These are phyloP conservation scores for Mycena sp. DNA, from an alignment of 1,284 basidiomycete species.

Conservation along the genomic window DNA sequence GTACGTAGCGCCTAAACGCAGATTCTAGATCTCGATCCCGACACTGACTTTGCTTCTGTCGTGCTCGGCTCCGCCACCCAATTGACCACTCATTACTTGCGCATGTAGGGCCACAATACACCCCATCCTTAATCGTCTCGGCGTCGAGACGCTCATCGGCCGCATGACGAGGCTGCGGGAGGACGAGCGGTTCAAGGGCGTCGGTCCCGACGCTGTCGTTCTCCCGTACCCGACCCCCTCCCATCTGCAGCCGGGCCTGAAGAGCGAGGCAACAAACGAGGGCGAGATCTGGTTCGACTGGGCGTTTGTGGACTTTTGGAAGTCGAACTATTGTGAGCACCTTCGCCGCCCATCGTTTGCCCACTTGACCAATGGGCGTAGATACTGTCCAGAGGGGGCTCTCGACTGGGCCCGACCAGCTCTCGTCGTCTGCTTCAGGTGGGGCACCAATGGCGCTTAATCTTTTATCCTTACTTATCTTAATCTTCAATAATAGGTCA, in stretches of 20 bases:
- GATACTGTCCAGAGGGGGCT: conserved; percentile 78
- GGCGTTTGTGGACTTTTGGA: conserved; percentile 99
- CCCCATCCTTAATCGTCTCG: conserved; percentile 87
- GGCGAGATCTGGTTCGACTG: conserved; percentile 98
- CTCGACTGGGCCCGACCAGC: conserved; percentile 68
- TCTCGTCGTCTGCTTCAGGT: conserved; percentile 65
- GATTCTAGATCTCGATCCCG: background rate
- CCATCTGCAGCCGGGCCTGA: conserved; percentile 45
- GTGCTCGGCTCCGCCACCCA: conserved; percentile 11
- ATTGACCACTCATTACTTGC: conserved; percentile 9
- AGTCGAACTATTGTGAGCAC: conserved; percentile 90
- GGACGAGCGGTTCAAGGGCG: conserved; percentile 90
- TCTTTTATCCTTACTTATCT: conserved; percentile 10
- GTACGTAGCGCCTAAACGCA: conserved; percentile 49
- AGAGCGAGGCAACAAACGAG: conserved; percentile 61
- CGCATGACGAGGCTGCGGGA: conserved; percentile 89
- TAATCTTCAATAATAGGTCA: conserved; percentile 55
- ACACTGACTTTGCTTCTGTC: background rate
- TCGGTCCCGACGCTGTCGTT: conserved; percentile 84
- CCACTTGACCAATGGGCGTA: conserved; percentile 37
- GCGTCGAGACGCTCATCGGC: conserved; percentile 90
- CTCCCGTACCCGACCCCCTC: conserved; percentile 54
- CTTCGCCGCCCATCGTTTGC: background rate
- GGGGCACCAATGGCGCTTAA: conserved; percentile 33
- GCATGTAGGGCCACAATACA: conserved; percentile 77